Evolutionary conservation across 2,329 filamentous ascomycete genomes (phyloP).

Genomic region (Allantophomopsis cytisporea): DNA sequence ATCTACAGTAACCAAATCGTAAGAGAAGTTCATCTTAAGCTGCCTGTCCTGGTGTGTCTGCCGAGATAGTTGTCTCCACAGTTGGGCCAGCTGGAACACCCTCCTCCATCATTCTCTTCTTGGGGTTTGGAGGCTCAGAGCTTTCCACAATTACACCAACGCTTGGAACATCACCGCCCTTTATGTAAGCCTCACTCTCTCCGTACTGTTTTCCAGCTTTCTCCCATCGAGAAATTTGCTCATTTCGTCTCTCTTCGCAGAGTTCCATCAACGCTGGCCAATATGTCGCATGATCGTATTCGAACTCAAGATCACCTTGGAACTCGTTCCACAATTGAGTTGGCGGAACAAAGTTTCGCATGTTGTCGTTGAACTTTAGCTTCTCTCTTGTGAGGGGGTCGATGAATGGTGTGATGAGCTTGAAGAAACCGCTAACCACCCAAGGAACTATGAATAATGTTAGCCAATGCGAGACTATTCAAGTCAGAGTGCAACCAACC

Average conservation of each 20-base stretch:
- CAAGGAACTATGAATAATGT: constrained; percentile 54
- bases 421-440: constrained; percentile 89
- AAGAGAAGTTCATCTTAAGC: too few species aligned
- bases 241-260: constrained; percentile 49
- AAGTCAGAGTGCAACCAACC: constrained; percentile 33
- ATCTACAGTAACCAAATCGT: too few species aligned
- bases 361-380: constrained; percentile 94
- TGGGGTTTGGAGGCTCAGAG: not conserved
- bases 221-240: constrained; percentile 59
- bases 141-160: constrained; percentile 3
- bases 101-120: not conserved
- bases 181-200: constrained; percentile 78
- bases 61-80: not conserved
- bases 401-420: constrained; percentile 90
- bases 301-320: constrained; percentile 72
- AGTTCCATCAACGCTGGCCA: constrained; percentile 76
- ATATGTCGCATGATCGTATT: constrained; percentile 79
- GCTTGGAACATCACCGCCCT: constrained; percentile 33
- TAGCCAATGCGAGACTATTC: not conserved
- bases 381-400: constrained; percentile 89
- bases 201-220: constrained; percentile 70
- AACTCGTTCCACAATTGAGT: constrained; percentile 68
- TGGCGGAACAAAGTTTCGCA: constrained; percentile 66
- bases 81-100: not conserved
- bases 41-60: too few species aligned